Base-by-base conservation (phyloP, 2,329 filamentous ascomycete genomes). In the Fusarium abutilonis region DNA sequence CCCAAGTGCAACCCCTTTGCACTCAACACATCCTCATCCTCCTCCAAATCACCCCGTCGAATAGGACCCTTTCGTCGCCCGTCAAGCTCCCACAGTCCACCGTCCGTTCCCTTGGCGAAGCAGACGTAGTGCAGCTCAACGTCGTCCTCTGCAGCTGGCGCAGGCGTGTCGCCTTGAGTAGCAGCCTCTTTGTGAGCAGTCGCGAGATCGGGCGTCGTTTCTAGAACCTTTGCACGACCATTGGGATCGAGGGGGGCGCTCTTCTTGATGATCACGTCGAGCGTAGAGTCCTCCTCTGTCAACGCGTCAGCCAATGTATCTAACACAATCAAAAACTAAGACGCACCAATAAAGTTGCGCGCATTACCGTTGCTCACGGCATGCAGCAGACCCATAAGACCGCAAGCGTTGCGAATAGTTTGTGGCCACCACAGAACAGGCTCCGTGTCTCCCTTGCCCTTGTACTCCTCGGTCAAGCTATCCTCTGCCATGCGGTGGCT, bases 81-180 rank as follows among this genome's bases (percentile, higher is more conserved):
- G 67, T 87, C 85, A 10, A 87, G 79, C 78, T 87, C 85, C 83
- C 84, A 87, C 34, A 87, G 70, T 11, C 74, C 84, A 52, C 89
- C 89, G 74, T 90, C 87, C 47, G 77, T 78, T 29, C 81, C 81
- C 80, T 93, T 95, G 48, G 95, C 90, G 76, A 98, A 99, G 72
- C 92, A 95, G 42, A 98, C 94, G 74, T 96, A 98, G 79, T 99
- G 95, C 69, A 97, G 81, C 73, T 97, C 94, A n/a, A 97, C 83
- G 67, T 89, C 85, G 70, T 91, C 90, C n/a, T 87, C 84, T 9
- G 92, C 92, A 50, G 84, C 79, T 0, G 95, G 94, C 2, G 93
- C 91, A 11, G 82, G 73, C 1, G 93, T 96, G 73, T 94, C 92
- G 15, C 94, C 94, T 58, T 83, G 80, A 8, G 83, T 83, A 6